These are phyloP conservation scores for Melastoma candidum DNA, from an alignment of 441 rosid species.

Conservation along the genomic window DNA sequence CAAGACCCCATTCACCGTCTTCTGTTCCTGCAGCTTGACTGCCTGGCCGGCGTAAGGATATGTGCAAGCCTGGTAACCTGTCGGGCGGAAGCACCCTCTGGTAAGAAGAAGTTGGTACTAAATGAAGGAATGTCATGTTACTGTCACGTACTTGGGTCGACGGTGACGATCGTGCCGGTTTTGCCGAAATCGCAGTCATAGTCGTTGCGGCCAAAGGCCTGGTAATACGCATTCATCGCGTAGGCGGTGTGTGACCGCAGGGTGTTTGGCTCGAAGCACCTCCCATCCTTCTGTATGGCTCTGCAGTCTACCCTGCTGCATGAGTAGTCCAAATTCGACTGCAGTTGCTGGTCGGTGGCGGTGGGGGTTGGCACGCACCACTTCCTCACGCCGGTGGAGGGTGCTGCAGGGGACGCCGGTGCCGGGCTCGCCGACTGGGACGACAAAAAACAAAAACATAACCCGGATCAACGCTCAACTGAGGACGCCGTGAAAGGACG, in stretches of 20 bases:
- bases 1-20: too few species aligned
- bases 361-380: slow-evolving; percentile 51
- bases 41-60: slow-evolving; percentile 11
- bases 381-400: slow-evolving; percentile 5
- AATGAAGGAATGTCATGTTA: background rate
- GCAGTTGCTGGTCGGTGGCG: slow-evolving; percentile 34
- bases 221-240: slow-evolving; percentile 61
- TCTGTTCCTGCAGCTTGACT: too few species aligned
- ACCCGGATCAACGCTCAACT: background rate
- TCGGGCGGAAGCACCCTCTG: background rate
- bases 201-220: slow-evolving; percentile 33
- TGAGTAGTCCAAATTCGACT: slow-evolving; percentile 53
- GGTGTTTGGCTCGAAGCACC: slow-evolving; percentile 41
- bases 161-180: slow-evolving; percentile 35
- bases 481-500: too few species aligned
- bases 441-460: background rate
- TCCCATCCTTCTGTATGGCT: slow-evolving; percentile 46
- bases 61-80: slow-evolving; percentile 44
- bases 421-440: slow-evolving; percentile 13
- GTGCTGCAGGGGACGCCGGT: slow-evolving; percentile 19
- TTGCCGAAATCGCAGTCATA: slow-evolving; percentile 40
- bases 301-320: slow-evolving; percentile 51
- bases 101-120: background rate
- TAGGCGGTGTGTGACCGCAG: slow-evolving; percentile 54
- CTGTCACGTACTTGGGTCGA: slow-evolving; percentile 40